Percentiles rank a stretch among this genome's conserved stretches.
Conservation (phyloP, 306 rosid species). For the Aeschynomene evenia region DNA sequence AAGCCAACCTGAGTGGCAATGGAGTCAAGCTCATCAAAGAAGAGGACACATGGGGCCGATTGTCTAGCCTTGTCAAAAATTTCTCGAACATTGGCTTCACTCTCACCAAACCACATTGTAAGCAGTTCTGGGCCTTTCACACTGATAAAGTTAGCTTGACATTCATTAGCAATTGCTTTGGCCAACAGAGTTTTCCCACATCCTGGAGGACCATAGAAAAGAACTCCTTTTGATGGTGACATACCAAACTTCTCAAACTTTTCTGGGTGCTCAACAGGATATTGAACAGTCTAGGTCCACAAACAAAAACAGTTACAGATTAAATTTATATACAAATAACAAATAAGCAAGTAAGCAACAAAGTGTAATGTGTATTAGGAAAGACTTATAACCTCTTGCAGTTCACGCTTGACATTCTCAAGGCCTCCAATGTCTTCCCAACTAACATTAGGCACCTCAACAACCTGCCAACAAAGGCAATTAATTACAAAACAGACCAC, state of each 20-base stretch:
- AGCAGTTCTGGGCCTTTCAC: conserved; percentile 58
- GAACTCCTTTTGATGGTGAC: conserved; percentile 65
- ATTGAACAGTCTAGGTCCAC: conserved; percentile 52
- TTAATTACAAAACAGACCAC: conserved; percentile 1
- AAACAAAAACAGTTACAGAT: conserved; percentile 15
- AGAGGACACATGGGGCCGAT: conserved; percentile 62
- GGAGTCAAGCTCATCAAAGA: conserved; percentile 65
- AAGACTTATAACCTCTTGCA: conserved; percentile 47
- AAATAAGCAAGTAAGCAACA: neutral
- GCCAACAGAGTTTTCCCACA: conserved; percentile 62
- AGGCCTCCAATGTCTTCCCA: conserved; percentile 65
- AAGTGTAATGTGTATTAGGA: neutral
- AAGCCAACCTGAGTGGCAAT: conserved; percentile 57
- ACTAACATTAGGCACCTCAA: conserved; percentile 60
- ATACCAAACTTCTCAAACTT: conserved; percentile 61
- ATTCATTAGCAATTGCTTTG: conserved; percentile 62
- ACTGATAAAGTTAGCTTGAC: conserved; percentile 62
- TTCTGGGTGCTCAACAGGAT: conserved; percentile 65
- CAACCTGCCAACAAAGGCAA: conserved; percentile 40
- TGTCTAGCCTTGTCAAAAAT: conserved; percentile 59
- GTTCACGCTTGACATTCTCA: conserved; percentile 60
- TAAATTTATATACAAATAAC: neutral
- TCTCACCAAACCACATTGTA: conserved; percentile 68
- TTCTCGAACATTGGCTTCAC: conserved; percentile 67
- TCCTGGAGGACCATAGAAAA: conserved; percentile 65